Evolutionary conservation across 768 basidiomycete species (phyloP), one percentile per base, ranked within the genome.

Genomic region (Lactarius pseudohatsudake): DNA sequence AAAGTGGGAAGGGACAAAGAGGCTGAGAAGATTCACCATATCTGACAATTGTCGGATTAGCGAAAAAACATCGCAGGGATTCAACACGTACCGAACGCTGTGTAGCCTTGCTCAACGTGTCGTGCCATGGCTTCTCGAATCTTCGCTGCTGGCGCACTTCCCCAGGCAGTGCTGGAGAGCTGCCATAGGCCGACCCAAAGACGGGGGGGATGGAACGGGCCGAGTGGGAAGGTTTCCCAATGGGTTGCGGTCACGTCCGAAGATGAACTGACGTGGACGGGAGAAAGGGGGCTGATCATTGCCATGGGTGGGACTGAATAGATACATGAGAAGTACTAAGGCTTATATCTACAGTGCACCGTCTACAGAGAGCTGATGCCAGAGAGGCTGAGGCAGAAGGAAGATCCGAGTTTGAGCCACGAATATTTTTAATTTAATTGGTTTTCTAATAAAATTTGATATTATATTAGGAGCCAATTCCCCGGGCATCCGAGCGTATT

Each of bases 151-250:
- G 89, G 81, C 2, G 89, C 89, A 57, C 84, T 88, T 22, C 92
- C 92, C 92, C 92, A 94, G 2, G 91, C 91, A 59, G 87, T 89
- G 73, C 89, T 89, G 13, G 92, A 92, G 43, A 94, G 83, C 68
- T 94, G 92, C 92, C 92, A 94, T 3, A 94, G 82, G 11, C 91
- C 91, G 8, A 82, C 84, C 87, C 89, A 91, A 62, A 92, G 73
- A 62, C 91, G 84, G 41, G 91, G 86, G 22, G 80, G 81, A 28
- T 72, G 72, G 70, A 85, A 82, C 5, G 84, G 82, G 18, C 89
- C 89, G 28, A 90, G 80, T 26, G 73, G 75, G 69, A 85, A 85
- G 0, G 81, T 82, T 75, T 88, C 68, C 32, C 61, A 64, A 16
- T 2, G 56, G 34, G 43, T 63, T 47, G 32, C 32, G 18, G 13